phyloP scores from a whole-genome alignment of 2,329 filamentous ascomycete genomes.

The Trichoderma koningiopsis region DNA sequence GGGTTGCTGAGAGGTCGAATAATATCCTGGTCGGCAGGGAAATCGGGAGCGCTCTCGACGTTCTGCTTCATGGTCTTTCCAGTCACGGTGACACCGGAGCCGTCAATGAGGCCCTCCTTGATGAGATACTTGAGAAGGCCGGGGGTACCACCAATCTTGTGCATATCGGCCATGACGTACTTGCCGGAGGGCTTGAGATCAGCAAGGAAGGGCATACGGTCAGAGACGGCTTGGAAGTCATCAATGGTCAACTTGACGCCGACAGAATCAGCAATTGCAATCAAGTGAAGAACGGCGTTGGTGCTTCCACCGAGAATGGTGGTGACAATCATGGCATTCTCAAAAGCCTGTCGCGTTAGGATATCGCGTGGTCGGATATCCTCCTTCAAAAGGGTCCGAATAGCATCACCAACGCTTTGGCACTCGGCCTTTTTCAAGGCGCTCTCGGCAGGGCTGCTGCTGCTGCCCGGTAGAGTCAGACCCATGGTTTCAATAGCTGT shows the following conservation, averaged over 20 bases:
- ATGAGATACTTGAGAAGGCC: constrained; percentile 86
- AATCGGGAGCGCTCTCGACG: constrained; percentile 71
- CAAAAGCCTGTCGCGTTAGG: constrained; percentile 77
- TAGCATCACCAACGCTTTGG: constrained; percentile 68
- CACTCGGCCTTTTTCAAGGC: constrained; percentile 73
- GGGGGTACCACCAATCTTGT: constrained; percentile 84
- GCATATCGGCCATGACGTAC: constrained; percentile 82
- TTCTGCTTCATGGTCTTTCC: constrained; percentile 90
- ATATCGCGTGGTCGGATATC: constrained; percentile 79
- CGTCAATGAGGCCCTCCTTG: constrained; percentile 79
- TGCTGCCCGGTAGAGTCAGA: constrained; percentile 81
- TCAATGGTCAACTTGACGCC: constrained; percentile 82
- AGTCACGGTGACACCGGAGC: constrained; percentile 79
- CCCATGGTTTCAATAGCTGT: constrained; percentile 90
- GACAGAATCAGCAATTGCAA: constrained; percentile 80
- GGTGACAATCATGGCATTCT: constrained; percentile 82
- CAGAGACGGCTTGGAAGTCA: constrained; percentile 81
- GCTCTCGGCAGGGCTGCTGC: constrained; percentile 76
- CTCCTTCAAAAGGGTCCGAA: constrained; percentile 73
- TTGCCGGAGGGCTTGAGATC: constrained; percentile 85
- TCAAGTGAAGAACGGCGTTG: constrained; percentile 81
- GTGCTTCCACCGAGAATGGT: constrained; percentile 84
- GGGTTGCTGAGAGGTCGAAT: constrained; percentile 80
- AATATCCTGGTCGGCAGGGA: constrained; percentile 76
- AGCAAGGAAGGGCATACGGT: constrained; percentile 77